A percentile compares a stretch with the other conserved stretches of the same genome.
phyloP scores from a whole-genome alignment of 352 stramenopile species.

The Blastocystis hominis region DNA sequence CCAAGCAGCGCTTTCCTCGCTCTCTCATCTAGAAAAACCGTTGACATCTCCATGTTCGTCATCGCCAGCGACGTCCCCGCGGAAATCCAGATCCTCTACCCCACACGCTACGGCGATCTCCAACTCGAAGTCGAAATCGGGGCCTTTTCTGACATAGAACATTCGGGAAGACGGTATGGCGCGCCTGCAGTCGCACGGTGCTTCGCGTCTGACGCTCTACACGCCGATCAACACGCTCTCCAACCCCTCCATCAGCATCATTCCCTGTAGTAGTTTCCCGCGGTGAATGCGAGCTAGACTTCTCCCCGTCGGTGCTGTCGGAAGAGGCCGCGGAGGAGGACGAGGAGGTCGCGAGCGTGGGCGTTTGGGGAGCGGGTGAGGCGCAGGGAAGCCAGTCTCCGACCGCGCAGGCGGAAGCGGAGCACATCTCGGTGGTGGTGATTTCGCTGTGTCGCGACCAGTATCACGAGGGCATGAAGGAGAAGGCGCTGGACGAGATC shows the following conservation, averaged over 20 bases:
- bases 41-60: slow-evolving; percentile 29
- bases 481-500: slow-evolving; percentile 4
- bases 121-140: neutral
- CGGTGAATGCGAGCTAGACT: neutral
- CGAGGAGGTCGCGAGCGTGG: neutral
- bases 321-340: neutral
- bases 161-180: slow-evolving; percentile 32
- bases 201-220: neutral
- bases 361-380: neutral
- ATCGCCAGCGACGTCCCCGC: neutral
- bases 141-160: neutral
- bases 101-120: slow-evolving; percentile 5
- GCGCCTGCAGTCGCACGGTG: neutral
- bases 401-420: neutral
- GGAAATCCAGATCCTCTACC: neutral
- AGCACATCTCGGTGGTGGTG: neutral
- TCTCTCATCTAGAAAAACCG: slow-evolving; percentile 24
- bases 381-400: neutral
- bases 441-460: slow-evolving; percentile 43
- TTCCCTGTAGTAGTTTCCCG: neutral
- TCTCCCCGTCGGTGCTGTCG: neutral
- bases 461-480: neutral
- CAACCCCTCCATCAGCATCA: neutral
- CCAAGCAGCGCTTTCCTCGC: neutral
- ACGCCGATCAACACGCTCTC: neutral